Percentiles rank a stretch among this genome's conserved stretches.
phyloP scores from a whole-genome alignment of 2,329 filamentous ascomycete species.

The Diplodia scrobiculata region DNA sequence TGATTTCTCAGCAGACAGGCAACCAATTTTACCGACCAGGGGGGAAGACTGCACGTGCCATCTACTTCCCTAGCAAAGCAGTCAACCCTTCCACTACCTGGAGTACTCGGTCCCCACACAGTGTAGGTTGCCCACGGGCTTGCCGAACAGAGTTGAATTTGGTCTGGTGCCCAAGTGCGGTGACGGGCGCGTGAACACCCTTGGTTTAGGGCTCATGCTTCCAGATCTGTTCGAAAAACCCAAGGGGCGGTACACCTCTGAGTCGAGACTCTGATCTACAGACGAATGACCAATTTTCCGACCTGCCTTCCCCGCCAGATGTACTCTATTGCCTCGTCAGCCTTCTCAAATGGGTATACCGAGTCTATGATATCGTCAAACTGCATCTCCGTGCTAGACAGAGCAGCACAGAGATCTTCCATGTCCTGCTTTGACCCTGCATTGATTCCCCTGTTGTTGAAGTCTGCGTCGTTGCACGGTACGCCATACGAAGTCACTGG shows the following conservation, averaged over 20 bases:
- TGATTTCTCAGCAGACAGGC: too few relatives aligned
- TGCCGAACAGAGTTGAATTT: slow-evolving; percentile 32
- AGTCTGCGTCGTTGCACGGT: slow-evolving; percentile 27
- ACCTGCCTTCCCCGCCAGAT: background rate
- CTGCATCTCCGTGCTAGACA: background rate
- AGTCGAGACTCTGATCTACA: background rate
- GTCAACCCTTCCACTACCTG: slow-evolving; percentile 56
- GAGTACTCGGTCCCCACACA: slow-evolving; percentile 60
- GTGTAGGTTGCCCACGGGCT: slow-evolving; percentile 47
- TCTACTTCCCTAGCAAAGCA: too few relatives aligned
- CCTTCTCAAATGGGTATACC: background rate
- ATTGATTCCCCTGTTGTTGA: background rate
- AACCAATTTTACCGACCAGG: too few relatives aligned
- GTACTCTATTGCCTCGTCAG: background rate
- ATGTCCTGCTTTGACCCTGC: slow-evolving; percentile 12
- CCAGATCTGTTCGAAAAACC: slow-evolving; percentile 38
- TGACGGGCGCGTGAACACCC: background rate
- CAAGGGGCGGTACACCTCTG: slow-evolving; percentile 12
- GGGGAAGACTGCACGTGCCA: too few relatives aligned
- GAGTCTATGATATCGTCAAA: slow-evolving; percentile 2
- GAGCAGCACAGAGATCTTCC: background rate
- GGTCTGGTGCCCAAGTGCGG: slow-evolving; percentile 27
- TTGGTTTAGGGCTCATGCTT: slow-evolving; percentile 32
- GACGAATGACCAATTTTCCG: background rate
- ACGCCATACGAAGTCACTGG: slow-evolving; percentile 27